Percentiles rank a stretch among this genome's conserved stretches.
These are phyloP conservation scores for Akebia trifoliata DNA, from an alignment of 164 flowering plant species.

Conservation along the genomic window DNA sequence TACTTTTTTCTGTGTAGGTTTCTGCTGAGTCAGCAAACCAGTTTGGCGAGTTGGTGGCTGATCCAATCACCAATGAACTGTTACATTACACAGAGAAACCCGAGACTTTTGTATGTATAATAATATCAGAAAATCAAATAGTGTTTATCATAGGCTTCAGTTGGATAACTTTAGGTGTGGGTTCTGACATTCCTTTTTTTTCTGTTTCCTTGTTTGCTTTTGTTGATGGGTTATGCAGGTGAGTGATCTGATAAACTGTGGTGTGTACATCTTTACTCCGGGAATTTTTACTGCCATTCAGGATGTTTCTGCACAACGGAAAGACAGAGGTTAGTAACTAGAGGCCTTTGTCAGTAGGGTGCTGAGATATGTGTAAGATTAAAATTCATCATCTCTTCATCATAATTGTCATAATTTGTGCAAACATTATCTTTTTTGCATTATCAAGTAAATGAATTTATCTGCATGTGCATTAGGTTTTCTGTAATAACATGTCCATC, in stretches of 20 bases:
- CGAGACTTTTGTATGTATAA: slow-evolving; percentile 84
- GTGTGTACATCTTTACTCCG: slow-evolving; percentile 88
- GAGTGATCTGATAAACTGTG: slow-evolving; percentile 94
- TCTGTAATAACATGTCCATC: no score
- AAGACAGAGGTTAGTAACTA: slow-evolving; percentile 68
- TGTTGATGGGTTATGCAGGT: slow-evolving; percentile 46
- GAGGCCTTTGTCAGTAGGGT: not conserved
- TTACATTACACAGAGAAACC: slow-evolving; percentile 97
- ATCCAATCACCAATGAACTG: slow-evolving; percentile 79
- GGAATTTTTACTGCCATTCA: slow-evolving; percentile 79
- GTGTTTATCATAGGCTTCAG: not conserved
- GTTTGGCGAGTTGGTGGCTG: slow-evolving; percentile 95
- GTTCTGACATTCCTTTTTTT: not conserved
- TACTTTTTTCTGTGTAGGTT: slow-evolving; percentile 42
- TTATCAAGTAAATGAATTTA: no score
- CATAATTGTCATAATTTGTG: no score
- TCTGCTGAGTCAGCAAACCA: slow-evolving; percentile 91
- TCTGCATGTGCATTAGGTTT: no score
- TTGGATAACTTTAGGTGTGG: not conserved
- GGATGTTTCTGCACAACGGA: slow-evolving; percentile 61
- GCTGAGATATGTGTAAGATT: not conserved
- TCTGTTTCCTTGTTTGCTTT: not conserved
- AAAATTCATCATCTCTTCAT: no score
- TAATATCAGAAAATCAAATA: slow-evolving; percentile 3
- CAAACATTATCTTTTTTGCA: no score